These are phyloP conservation scores for Periconia sp. DNA, from an alignment of 2,329 filamentous ascomycete genomes.

Conservation along the genomic window DNA sequence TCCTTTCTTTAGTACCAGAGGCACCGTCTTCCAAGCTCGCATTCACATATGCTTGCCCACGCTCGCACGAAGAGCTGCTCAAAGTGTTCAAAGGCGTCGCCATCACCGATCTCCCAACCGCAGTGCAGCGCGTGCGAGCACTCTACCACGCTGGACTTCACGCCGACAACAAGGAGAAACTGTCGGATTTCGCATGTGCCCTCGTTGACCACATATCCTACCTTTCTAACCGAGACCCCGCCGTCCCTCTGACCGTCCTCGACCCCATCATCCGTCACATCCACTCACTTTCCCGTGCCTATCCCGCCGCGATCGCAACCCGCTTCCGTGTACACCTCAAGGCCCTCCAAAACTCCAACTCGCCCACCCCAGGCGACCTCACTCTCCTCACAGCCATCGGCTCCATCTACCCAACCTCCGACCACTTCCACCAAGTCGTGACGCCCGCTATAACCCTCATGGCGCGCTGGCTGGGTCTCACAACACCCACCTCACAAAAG, in stretches of 20 bases:
- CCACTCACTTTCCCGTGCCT: conserved; percentile 88
- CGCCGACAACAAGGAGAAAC: conserved; percentile 80
- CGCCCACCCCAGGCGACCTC: conserved; percentile 69
- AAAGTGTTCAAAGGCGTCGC: conserved; percentile 64
- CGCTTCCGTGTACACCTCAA: conserved; percentile 76
- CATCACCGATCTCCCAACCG: conserved; percentile 68
- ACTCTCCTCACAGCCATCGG: conserved; percentile 81
- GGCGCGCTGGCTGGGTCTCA: conserved; percentile 78
- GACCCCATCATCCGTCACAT: conserved; percentile 86
- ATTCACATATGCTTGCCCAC: conserved; percentile 84
- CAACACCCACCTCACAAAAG: conserved; percentile 63
- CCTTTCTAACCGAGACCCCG: conserved; percentile 53
- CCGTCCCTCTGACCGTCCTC: conserved; percentile 66
- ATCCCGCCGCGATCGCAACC: conserved; percentile 74
- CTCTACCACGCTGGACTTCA: conserved; percentile 89
- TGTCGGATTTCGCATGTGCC: conserved; percentile 67
- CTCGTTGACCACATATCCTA: conserved; percentile 69
- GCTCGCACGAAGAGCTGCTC: conserved; percentile 73
- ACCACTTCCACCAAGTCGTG: conserved; percentile 94
- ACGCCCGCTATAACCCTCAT: conserved; percentile 90
- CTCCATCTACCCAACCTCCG: conserved; percentile 88
- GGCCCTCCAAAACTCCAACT: conserved; percentile 55
- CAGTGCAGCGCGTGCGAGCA: conserved; percentile 86
- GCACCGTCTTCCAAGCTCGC: conserved; percentile 60
- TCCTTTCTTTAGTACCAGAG: conserved; percentile 44